Base-by-base conservation (phyloP, 352 stramenopile species). In the Globisporangium carolinianum region DNA sequence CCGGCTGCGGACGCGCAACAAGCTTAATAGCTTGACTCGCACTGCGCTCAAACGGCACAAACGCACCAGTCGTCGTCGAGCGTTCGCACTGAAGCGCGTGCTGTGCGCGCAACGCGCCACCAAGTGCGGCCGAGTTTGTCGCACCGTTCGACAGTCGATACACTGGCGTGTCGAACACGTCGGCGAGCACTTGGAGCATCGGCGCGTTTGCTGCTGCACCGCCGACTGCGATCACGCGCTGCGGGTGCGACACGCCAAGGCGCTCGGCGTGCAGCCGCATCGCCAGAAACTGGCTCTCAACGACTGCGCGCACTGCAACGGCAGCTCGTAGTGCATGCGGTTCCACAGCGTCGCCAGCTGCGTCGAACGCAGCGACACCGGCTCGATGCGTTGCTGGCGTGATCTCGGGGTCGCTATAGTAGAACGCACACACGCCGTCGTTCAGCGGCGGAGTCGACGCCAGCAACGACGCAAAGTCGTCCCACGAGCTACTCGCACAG, bases 361-460 rank as follows among this genome's bases (percentile, higher is more conserved):
- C 59, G 42, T 76, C 61, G 47, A 84, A 89, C 32, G 70, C 67
- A 10, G 86, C 50, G 8, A 85, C 58, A 14, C 76, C 78, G 51
- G 75, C 61, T 36, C 73, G 67, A 6, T 59, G 32, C 7, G 74
- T 86, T 4, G 66, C 69, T 11, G 78, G 81, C 11, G 76, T 88
- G 51, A 91, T 91, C 61, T 91, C 81, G 17, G 73, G 76, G 36
- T 88, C 73, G 14, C 64, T 57, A 49, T 77, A 84, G 67, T 83
- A 89, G 55, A 89, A 89, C 14, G 65, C 79, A 11, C 81, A 70
- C 1, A 58, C 60, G 11, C 69, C 78, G 47, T 61, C 54, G 55
- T 87, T 91, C 1, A 73, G 79, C 7, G 68, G 55, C 36, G 65
- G 63, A 5, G 75, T 73, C 14, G 60, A n/a, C 32, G 51, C 41